phyloP scores from a whole-genome alignment of 805 yeast genomes.

The Myxozyma melibiosi region DNA sequence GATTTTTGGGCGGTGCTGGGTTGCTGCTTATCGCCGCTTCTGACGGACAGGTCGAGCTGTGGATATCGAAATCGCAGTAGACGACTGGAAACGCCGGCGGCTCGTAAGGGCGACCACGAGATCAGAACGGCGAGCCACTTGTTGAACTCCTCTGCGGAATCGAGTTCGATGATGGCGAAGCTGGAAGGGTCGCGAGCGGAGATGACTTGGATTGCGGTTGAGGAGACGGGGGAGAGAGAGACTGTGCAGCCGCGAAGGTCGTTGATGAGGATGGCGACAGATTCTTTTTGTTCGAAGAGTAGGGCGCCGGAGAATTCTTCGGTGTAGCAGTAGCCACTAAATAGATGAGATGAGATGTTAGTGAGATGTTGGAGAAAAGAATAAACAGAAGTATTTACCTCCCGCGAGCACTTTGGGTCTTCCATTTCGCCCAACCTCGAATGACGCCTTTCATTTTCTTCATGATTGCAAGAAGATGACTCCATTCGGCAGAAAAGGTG shows the following conservation, averaged over 20 bases:
- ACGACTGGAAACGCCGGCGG: conserved; percentile 26
- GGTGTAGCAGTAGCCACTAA: conserved; percentile 27
- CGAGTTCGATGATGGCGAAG: conserved; percentile 24
- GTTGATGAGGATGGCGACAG: conserved; percentile 14
- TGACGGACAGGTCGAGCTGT: conserved; percentile 10
- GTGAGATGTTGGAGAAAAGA: not conserved
- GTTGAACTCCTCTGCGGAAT: conserved; percentile 18
- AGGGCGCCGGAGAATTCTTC: conserved; percentile 32
- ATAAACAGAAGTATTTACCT: conserved; percentile 8
- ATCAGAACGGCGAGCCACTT: conserved; percentile 29
- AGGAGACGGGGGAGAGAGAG: conserved; percentile 14
- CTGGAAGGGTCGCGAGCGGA: conserved; percentile 20
- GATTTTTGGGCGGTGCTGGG: not conserved
- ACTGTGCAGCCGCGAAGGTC: conserved; percentile 34
- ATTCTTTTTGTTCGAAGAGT: conserved; percentile 15
- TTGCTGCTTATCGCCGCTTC: not conserved
- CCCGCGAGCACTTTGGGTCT: conserved; percentile 23
- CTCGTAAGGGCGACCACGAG: conserved; percentile 31
- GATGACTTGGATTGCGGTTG: conserved; percentile 23
- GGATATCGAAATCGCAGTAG: conserved; percentile 30
- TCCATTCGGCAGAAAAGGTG: conserved; percentile 24
- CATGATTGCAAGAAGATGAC: conserved; percentile 26
- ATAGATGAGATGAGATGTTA: not conserved
- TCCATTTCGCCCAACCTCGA: conserved; percentile 27
- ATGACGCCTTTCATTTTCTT: conserved; percentile 25